These are phyloP conservation scores for Cyathus striatus DNA, from an alignment of 768 basidiomycete genomes.

Conservation along the genomic window DNA sequence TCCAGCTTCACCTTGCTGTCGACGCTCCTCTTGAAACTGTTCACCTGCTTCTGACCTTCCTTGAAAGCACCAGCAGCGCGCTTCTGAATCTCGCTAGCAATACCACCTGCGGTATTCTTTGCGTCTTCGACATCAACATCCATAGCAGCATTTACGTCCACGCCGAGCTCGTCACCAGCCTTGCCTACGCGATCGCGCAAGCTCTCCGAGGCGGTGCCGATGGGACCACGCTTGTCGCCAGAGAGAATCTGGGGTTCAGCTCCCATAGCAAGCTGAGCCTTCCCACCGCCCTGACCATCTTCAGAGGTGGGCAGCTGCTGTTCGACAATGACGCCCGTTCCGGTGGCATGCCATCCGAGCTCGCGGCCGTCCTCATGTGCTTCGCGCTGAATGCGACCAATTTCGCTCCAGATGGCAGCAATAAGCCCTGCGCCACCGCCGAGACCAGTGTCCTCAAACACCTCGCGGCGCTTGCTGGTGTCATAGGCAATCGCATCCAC, in stretches of 20 bases:
- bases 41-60: constrained; percentile 28
- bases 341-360: constrained; percentile 48
- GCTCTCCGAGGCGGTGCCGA: constrained; percentile 46
- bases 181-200: constrained; percentile 29
- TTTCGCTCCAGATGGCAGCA: constrained; percentile 67
- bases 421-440: constrained; percentile 40
- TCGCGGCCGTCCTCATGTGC: constrained; percentile 24
- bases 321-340: constrained; percentile 59
- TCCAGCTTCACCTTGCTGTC: constrained; percentile 34
- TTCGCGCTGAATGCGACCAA: constrained; percentile 49
- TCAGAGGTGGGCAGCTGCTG: too few species aligned
- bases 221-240: constrained; percentile 63
- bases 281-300: constrained; percentile 16
- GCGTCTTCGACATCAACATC: constrained; percentile 18
- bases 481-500: constrained; percentile 57
- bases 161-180: constrained; percentile 21
- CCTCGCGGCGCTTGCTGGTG: constrained; percentile 47
- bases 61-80: constrained; percentile 20
- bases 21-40: constrained; percentile 40
- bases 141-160: constrained; percentile 15
- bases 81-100: constrained; percentile 14
- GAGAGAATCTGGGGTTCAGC: constrained; percentile 70
- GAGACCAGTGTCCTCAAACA: constrained; percentile 63
- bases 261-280: constrained; percentile 54
- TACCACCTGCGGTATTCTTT: constrained; percentile 6